A percentile compares a stretch with the other conserved stretches of the same genome.
Evolutionary conservation across 345 rosid species (phyloP).

Genomic region (Sonneratia caseolaris): DNA sequence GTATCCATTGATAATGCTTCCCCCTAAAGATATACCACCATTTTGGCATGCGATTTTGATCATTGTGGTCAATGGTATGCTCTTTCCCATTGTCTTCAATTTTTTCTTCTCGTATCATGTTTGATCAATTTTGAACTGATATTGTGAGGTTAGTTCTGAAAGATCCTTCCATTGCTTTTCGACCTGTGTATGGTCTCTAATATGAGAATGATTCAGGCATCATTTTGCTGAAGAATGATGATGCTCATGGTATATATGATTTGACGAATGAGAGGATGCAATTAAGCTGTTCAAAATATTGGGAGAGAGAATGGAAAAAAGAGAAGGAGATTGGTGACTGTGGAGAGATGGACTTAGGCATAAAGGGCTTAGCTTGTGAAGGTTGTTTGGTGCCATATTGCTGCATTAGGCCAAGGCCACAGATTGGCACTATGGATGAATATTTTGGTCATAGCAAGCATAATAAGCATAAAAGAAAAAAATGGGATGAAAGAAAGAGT

Average conservation of each 20-base stretch:
- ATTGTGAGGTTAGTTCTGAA: not conserved
- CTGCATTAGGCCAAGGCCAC: not conserved
- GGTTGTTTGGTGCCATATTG: not conserved
- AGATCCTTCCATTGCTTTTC: not conserved
- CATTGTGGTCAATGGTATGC: conserved; percentile 87
- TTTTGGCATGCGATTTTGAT: conserved; percentile 97
- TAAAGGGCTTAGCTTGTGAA: not conserved
- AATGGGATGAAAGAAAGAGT: not conserved
- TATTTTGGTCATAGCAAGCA: not conserved
- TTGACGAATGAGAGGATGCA: not conserved
- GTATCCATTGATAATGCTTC: conserved; percentile 87
- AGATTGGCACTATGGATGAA: not conserved
- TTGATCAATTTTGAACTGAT: not conserved
- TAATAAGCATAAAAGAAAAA: not conserved
- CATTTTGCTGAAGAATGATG: not conserved
- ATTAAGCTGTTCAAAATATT: not conserved
- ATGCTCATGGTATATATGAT: not conserved
- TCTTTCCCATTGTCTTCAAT: conserved; percentile 12
- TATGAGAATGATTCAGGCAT: not conserved
- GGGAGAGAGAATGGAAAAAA: not conserved
- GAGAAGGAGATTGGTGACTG: not conserved
- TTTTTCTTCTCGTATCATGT: not conserved
- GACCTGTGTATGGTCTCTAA: not conserved
- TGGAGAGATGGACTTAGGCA: not conserved
- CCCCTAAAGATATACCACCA: conserved; percentile 93